Percentiles rank a stretch among this genome's conserved stretches.
phyloP scores from a whole-genome alignment of 768 basidiomycete species.

The Phylloporus arenicola region DNA sequence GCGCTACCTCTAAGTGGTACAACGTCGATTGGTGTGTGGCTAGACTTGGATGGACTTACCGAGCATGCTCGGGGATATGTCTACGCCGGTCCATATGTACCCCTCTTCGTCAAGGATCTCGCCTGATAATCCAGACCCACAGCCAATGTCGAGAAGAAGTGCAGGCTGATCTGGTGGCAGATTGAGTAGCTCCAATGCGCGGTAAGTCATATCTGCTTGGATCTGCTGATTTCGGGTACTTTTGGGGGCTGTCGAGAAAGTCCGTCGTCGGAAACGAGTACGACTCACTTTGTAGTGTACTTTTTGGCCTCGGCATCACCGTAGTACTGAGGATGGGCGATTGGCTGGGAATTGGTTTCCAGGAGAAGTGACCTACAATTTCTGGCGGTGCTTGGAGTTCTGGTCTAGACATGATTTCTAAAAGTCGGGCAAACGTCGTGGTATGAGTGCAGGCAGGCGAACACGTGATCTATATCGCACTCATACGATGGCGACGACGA shows the following conservation, averaged over 20 bases:
- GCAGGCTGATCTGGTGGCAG: slow-evolving; percentile 75
- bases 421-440: background rate
- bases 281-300: slow-evolving; percentile 85
- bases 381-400: slow-evolving; percentile 87
- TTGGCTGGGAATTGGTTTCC: background rate
- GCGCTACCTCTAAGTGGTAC: slow-evolving; percentile 72
- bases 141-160: slow-evolving; percentile 91
- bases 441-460: background rate
- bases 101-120: slow-evolving; percentile 96
- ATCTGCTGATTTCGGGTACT: slow-evolving; percentile 96
- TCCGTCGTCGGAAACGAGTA: background rate
- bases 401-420: slow-evolving; percentile 67
- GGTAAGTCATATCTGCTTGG: slow-evolving; percentile 95
- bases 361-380: slow-evolving; percentile 49
- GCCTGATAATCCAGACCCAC: slow-evolving; percentile 93
- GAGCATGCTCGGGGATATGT: slow-evolving; percentile 96
- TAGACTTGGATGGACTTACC: slow-evolving; percentile 44
- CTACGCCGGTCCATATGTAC: slow-evolving; percentile 88
- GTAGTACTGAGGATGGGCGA: slow-evolving; percentile 67
- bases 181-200: slow-evolving; percentile 87
- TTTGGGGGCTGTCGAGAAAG: slow-evolving; percentile 10
- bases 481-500: slow-evolving; percentile 57
- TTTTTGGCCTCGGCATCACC: slow-evolving; percentile 93
- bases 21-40: background rate
- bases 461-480: slow-evolving; percentile 23